Evolutionary conservation across 768 basidiomycete species (phyloP).

Genomic region (Tricholomella constricta): DNA sequence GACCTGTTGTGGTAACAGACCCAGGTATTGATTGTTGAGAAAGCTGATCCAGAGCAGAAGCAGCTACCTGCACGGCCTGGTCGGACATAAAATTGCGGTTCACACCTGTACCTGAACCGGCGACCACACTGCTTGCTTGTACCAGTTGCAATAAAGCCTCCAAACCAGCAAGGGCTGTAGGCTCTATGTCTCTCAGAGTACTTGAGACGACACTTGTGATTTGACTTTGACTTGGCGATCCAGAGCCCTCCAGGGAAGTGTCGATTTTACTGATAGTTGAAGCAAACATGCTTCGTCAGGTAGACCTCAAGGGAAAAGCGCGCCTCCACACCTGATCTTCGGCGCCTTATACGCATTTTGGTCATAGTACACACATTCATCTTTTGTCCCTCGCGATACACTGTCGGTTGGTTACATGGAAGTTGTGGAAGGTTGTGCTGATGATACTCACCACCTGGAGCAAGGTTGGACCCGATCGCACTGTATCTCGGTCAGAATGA

Average conservation of each 20-base stretch:
- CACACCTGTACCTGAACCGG: neutral
- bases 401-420: neutral
- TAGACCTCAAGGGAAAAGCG: neutral
- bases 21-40: conserved; percentile 9
- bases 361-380: conserved; percentile 11
- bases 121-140: conserved; percentile 12
- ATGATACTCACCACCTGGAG: conserved; percentile 12
- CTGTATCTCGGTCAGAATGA: conserved; percentile 1
- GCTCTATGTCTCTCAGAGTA: conserved; percentile 3
- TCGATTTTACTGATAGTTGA: neutral
- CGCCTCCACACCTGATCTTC: conserved; percentile 3
- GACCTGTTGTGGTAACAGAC: neutral
- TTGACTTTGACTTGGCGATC: neutral
- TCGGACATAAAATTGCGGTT: neutral
- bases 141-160: conserved; percentile 16
- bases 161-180: conserved; percentile 10
- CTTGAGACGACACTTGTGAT: neutral
- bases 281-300: neutral
- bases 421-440: neutral
- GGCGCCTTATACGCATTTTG: neutral
- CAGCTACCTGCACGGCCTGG: conserved; percentile 11
- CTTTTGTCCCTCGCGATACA: conserved; percentile 2
- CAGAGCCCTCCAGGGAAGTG: neutral
- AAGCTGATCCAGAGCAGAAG: conserved; percentile 11
- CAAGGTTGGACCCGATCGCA: conserved; percentile 20